Evolutionary conservation across 2,329 filamentous ascomycete genomes (phyloP).

Genomic region (Penicillium sp.): DNA sequence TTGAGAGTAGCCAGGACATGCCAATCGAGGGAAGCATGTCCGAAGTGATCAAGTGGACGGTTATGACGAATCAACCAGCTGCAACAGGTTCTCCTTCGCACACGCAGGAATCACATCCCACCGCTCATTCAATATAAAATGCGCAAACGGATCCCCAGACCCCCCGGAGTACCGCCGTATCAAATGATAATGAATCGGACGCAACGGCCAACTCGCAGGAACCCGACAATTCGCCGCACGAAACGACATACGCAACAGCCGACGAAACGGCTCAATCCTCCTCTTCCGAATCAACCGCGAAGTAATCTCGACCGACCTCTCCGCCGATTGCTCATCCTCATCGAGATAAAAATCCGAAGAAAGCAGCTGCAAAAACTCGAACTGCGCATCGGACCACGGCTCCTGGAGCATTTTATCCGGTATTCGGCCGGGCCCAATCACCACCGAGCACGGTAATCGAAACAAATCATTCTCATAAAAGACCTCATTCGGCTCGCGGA

Average conservation of each 20-base stretch:
- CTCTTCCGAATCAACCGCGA: conserved; percentile 39
- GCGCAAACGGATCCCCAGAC: conserved; percentile 38
- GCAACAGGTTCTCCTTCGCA: conserved; percentile 30
- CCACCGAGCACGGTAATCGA: conserved; percentile 34
- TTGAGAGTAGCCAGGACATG: not conserved
- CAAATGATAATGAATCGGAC: conserved; percentile 32
- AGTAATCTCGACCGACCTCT: conserved; percentile 35
- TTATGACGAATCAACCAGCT: conserved; percentile 8
- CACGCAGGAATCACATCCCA: conserved; percentile 34
- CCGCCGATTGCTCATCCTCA: conserved; percentile 27
- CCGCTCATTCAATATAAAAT: conserved; percentile 32
- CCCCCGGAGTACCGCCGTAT: conserved; percentile 32
- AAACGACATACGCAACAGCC: conserved; percentile 34
- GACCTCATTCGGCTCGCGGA: conserved; percentile 30
- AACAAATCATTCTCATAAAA: conserved; percentile 37
- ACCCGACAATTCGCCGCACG: conserved; percentile 35
- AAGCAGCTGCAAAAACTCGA: conserved; percentile 43
- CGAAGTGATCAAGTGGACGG: not conserved
- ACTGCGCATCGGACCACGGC: conserved; percentile 42
- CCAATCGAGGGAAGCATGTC: not conserved
- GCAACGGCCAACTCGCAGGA: conserved; percentile 36
- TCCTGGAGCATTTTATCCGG: conserved; percentile 41
- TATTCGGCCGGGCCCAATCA: conserved; percentile 33
- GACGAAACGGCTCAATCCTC: conserved; percentile 34
- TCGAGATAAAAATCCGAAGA: conserved; percentile 41